Evolutionary conservation across 768 basidiomycete genomes (phyloP), one percentile per base, ranked within the genome.

Genomic region (Rhodotorula toruloides): DNA sequence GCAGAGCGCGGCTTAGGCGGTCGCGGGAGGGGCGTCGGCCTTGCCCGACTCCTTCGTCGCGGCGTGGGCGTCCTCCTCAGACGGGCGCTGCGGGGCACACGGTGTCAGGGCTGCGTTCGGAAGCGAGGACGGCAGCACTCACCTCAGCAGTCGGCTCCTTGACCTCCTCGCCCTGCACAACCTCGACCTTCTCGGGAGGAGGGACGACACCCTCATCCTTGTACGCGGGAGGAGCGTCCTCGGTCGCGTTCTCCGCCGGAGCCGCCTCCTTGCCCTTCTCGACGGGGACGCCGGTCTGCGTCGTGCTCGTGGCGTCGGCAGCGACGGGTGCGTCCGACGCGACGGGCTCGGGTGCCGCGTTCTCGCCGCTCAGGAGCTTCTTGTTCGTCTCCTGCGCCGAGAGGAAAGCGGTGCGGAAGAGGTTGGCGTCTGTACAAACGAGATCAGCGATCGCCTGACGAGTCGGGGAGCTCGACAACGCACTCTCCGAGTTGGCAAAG

Each of bases 401-500:
- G 53, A 12, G n/a, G 53, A 98, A 99, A 58, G 84, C 87, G 44
- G 80, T 78, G 83, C 94, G 96, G 83, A 98, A 99, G 63, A 87
- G 82, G 70, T 78, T 83, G 57, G 96, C 96, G 78, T 92, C 87
- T 89, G 71, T 8, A 57, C 13, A 37, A 52, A 36, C 25, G 47
- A 56, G 39, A n/a, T n/a, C n/a, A n/a, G n/a, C n/a, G n/a, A n/a
- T n/a, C n/a, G n/a, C n/a, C n/a, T n/a, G n/a, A n/a, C n/a, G n/a
- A 31, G 29, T 25, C 8, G 13, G 17, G 13, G 36, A 8, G 46
- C 32, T 25, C 37, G 21, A 29, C 27, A n/a, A 19, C 91, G 79
- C 72, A 94, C 93, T 91, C 25, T 98, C 93, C 62, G 90, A 81
- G 80, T 96, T 99, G 71, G 91, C 94, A 74, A 99, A 98, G 61